phyloP scores from a whole-genome alignment of 1,139 yeast genomes.

The Saccharomyces hybrid region DNA sequence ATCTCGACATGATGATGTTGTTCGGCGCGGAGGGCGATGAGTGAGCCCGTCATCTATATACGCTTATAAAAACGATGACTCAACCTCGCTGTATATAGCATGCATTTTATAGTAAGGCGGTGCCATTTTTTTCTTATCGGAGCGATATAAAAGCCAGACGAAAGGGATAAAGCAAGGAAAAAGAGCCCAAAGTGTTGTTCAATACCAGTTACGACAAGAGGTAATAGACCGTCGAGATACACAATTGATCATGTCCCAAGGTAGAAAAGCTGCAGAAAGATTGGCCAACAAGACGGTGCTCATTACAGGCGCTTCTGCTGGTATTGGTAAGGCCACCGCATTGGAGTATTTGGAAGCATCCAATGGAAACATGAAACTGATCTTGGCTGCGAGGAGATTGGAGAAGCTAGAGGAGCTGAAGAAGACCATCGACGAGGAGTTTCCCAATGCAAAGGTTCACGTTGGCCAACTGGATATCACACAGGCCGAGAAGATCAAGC shows the following conservation, averaged over 20 bases:
- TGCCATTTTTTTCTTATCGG: conserved; percentile 1
- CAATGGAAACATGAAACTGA: conserved; percentile 55
- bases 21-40: conserved; percentile 33
- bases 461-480: conserved; percentile 56
- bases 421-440: conserved; percentile 38
- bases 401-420: conserved; percentile 47
- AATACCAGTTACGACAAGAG: not conserved
- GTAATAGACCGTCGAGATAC: not conserved
- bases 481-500: conserved; percentile 41
- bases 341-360: conserved; percentile 62
- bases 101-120: not conserved
- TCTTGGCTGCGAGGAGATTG: conserved; percentile 63
- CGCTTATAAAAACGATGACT: not conserved
- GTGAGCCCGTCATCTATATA: not conserved
- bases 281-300: conserved; percentile 38
- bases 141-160: not conserved
- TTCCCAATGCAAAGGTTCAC: conserved; percentile 44
- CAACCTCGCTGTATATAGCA: not conserved
- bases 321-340: conserved; percentile 75
- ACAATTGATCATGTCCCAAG: conserved; percentile 32
- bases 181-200: not conserved
- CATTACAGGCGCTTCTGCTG: conserved; percentile 42
- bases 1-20: conserved; percentile 33
- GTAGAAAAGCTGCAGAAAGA: conserved; percentile 35
- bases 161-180: not conserved